Conservation (phyloP, 2,329 filamentous ascomycete genomes). For the Venturiaceae sp. region DNA sequence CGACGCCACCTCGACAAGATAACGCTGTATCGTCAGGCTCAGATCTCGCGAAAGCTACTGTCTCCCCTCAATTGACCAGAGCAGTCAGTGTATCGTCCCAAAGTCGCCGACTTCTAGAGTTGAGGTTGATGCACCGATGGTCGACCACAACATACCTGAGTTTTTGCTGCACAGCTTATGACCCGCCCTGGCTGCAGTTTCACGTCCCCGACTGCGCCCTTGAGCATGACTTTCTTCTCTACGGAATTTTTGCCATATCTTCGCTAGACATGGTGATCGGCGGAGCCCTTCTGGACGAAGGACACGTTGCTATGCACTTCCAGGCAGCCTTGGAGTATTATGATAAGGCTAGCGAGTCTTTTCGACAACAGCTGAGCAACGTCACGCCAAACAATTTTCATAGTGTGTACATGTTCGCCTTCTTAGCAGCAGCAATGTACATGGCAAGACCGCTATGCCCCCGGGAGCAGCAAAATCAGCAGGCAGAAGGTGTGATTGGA, state of each 20-base stretch:
- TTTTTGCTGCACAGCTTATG: conserved; percentile 28
- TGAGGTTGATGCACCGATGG: conserved; percentile 45
- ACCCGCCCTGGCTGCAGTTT: conserved; percentile 23
- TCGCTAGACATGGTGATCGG: conserved; percentile 23
- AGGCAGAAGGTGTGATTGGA: background rate
- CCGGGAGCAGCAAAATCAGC: background rate
- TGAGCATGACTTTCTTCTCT: background rate
- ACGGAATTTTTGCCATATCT: conserved; percentile 1
- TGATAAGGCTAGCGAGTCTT: conserved; percentile 20
- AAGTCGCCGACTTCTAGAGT: conserved; percentile 24
- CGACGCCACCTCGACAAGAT: background rate
- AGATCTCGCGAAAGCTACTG: background rate
- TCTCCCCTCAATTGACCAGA: background rate
- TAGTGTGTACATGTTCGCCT: background rate
- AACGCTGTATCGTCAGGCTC: background rate
- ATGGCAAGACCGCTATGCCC: background rate
- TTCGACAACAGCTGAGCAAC: conserved; percentile 18
- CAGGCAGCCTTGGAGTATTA: conserved; percentile 25
- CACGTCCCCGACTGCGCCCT: background rate
- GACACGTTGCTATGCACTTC: conserved; percentile 15
- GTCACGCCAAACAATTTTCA: background rate
- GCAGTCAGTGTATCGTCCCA: background rate
- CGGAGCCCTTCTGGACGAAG: conserved; percentile 8
- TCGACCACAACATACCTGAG: conserved; percentile 34
- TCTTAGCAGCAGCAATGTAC: background rate